phyloP scores from a whole-genome alignment of 2,329 filamentous ascomycete genomes.

The Paecilomyces sp. region DNA sequence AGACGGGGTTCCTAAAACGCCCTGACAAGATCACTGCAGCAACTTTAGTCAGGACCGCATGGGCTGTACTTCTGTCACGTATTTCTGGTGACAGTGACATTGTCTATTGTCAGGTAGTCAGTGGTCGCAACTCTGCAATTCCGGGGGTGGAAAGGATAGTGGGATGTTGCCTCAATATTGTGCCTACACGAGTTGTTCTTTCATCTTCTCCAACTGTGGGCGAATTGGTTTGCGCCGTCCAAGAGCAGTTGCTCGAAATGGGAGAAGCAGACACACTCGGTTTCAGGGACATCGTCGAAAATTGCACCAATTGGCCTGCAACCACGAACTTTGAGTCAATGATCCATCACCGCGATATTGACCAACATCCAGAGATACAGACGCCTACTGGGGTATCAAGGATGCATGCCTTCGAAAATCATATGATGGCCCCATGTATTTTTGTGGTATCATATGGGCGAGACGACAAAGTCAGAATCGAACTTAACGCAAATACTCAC shows the following conservation, averaged over 20 bases:
- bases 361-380: background rate
- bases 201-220: background rate
- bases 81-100: constrained; percentile 46
- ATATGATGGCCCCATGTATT: background rate
- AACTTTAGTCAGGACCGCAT: constrained; percentile 50
- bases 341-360: background rate
- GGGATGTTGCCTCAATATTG: constrained; percentile 8
- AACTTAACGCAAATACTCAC: background rate
- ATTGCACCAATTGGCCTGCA: background rate
- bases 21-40: constrained; percentile 12
- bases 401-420: background rate
- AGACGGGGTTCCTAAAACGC: background rate
- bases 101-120: constrained; percentile 50
- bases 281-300: background rate
- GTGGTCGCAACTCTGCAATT: constrained; percentile 40
- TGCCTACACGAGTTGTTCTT: background rate
- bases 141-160: constrained; percentile 18
- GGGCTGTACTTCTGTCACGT: constrained; percentile 49
- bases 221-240: background rate
- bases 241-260: background rate
- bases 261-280: background rate
- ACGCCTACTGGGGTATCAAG: background rate
- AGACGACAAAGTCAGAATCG: background rate
- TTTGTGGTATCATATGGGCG: background rate
- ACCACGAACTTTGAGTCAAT: background rate